phyloP scores from a whole-genome alignment of 495 filamentous ascomycete species.

The Saxophila tyrrhenica region DNA sequence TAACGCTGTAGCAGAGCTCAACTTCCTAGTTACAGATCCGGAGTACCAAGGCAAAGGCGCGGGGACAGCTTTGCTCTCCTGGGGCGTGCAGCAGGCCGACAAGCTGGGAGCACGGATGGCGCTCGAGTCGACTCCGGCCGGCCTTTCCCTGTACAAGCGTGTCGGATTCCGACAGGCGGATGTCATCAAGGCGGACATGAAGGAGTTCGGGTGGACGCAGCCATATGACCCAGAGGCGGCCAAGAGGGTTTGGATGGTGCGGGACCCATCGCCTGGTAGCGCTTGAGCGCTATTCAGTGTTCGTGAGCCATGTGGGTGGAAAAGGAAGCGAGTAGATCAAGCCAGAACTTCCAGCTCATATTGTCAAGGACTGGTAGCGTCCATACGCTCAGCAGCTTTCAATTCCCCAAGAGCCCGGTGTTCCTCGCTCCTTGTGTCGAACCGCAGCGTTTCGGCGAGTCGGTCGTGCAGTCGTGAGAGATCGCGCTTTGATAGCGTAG shows the following conservation, averaged over 20 bases:
- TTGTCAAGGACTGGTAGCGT: too few relatives aligned
- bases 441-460: background rate
- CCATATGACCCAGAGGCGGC: constrained; percentile 16
- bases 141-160: constrained; percentile 14
- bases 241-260: constrained; percentile 16
- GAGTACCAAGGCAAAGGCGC: constrained; percentile 12
- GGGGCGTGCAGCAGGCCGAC: constrained; percentile 20
- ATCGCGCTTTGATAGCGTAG: background rate
- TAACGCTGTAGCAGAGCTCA: constrained; percentile 8
- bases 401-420: too few relatives aligned
- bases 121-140: constrained; percentile 17
- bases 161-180: constrained; percentile 15
- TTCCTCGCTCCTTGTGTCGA: too few relatives aligned
- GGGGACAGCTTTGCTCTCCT: constrained; percentile 8
- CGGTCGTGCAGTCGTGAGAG: background rate
- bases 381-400: too few relatives aligned
- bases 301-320: too few relatives aligned
- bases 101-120: constrained; percentile 4
- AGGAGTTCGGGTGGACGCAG: constrained; percentile 11
- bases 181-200: constrained; percentile 13
- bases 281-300: too few relatives aligned
- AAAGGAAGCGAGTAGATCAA: too few relatives aligned
- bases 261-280: constrained; percentile 5
- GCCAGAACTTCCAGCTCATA: too few relatives aligned
- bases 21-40: constrained; percentile 16